Conservation (phyloP, 1,284 basidiomycete genomes). For the Ustilago loliicola region DNA sequence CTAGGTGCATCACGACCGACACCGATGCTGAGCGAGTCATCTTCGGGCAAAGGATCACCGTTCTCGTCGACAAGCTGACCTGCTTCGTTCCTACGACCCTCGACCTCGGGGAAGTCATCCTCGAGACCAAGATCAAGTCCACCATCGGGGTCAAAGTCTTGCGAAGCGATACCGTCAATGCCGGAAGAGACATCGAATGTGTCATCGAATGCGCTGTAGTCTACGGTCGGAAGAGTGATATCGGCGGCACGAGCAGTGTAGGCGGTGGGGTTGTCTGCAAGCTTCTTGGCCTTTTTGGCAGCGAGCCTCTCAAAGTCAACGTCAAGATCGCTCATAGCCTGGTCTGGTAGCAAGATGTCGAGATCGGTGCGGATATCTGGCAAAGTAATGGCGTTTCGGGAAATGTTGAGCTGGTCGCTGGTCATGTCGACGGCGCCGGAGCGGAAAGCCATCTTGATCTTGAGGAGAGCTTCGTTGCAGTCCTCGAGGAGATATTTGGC, state of each 20-base stretch:
- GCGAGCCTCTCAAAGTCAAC: slow-evolving; percentile 77
- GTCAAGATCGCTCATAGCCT: slow-evolving; percentile 60
- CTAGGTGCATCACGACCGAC: slow-evolving; percentile 65
- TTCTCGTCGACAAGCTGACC: slow-evolving; percentile 58
- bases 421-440: slow-evolving; percentile 94
- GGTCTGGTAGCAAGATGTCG: slow-evolving; percentile 83
- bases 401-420: slow-evolving; percentile 88
- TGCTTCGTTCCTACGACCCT: slow-evolving; percentile 46
- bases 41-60: slow-evolving; percentile 70
- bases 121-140: slow-evolving; percentile 72
- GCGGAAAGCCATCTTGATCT: slow-evolving; percentile 96
- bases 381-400: slow-evolving; percentile 87
- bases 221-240: slow-evolving; percentile 73
- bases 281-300: slow-evolving; percentile 73
- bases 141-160: slow-evolving; percentile 63
- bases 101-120: slow-evolving; percentile 71
- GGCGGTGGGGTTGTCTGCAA: slow-evolving; percentile 36
- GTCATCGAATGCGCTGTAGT: slow-evolving; percentile 55
- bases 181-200: slow-evolving; percentile 54
- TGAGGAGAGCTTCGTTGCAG: slow-evolving; percentile 93
- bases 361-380: slow-evolving; percentile 81
- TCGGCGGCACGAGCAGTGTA: slow-evolving; percentile 80
- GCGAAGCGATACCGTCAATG: slow-evolving; percentile 59
- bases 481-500: slow-evolving; percentile 97
- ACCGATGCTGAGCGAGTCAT: slow-evolving; percentile 65